Conservation (phyloP, 2,329 filamentous ascomycete genomes). For the Epichloe gansuensis region DNA sequence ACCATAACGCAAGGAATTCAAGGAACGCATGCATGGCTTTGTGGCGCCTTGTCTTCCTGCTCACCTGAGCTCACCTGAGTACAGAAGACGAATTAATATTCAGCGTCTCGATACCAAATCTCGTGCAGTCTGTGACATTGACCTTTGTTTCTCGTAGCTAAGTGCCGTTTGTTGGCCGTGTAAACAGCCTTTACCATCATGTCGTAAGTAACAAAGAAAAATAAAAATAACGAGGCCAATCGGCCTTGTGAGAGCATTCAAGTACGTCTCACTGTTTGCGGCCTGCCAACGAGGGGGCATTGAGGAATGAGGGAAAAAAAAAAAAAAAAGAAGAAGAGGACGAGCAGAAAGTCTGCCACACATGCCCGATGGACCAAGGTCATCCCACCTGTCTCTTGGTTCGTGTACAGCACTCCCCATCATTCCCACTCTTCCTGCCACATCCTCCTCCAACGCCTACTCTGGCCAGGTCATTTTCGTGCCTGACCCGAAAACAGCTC, state of each 20-base stretch:
- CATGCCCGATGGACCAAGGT: background rate
- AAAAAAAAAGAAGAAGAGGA: background rate
- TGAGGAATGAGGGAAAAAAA: background rate
- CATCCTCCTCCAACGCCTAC: background rate
- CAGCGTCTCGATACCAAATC: background rate
- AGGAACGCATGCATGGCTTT: background rate
- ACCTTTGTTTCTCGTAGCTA: background rate
- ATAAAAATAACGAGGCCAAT: background rate
- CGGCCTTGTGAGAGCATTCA: background rate
- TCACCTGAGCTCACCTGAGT: background rate
- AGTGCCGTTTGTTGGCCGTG: background rate
- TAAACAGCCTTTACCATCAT: background rate
- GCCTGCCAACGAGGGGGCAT: background rate
- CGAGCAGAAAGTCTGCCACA: background rate
- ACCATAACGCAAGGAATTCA: background rate
- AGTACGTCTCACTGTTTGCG: background rate
- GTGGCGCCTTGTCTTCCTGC: background rate
- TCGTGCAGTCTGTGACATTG: background rate
- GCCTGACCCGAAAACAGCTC: background rate
- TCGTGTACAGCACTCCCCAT: background rate
- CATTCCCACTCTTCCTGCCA: background rate
- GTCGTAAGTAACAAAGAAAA: slow-evolving; percentile 1
- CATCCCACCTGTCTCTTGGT: background rate
- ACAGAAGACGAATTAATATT: background rate
- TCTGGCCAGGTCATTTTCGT: background rate